Evolutionary conservation across 2,329 filamentous ascomycete species (phyloP).

Genomic region (Cadophora sp.): DNA sequence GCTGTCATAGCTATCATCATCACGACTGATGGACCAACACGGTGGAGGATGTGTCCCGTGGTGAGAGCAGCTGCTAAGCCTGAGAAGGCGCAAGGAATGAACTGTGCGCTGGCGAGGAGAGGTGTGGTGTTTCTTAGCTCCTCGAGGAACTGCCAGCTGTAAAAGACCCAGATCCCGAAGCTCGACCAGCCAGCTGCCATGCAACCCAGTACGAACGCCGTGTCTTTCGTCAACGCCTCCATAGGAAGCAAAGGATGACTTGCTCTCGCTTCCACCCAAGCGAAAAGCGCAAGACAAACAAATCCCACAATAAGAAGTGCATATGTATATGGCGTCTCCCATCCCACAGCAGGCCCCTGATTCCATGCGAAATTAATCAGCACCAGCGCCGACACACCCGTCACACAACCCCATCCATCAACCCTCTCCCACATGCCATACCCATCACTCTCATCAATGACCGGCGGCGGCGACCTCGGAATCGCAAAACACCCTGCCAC

Average conservation of each 20-base stretch:
- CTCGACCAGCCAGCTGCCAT: slow-evolving; percentile 39
- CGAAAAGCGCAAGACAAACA: slow-evolving; percentile 60
- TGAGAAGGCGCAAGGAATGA: slow-evolving; percentile 39
- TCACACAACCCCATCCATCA: slow-evolving; percentile 52
- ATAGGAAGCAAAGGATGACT: slow-evolving; percentile 64
- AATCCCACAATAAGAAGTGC: slow-evolving; percentile 63
- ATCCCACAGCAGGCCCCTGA: slow-evolving; percentile 39
- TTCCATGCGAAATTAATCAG: slow-evolving; percentile 64
- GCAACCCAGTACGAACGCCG: slow-evolving; percentile 52
- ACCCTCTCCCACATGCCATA: slow-evolving; percentile 39
- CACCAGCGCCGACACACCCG: slow-evolving; percentile 56
- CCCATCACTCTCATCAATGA: slow-evolving; percentile 38
- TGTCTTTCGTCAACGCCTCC: slow-evolving; percentile 53
- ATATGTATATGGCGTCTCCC: slow-evolving; percentile 38
- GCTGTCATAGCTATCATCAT: slow-evolving; percentile 46
- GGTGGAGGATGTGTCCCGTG: slow-evolving; percentile 45
- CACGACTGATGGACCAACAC: slow-evolving; percentile 42
- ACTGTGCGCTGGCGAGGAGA: slow-evolving; percentile 43
- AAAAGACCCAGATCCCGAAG: slow-evolving; percentile 43
- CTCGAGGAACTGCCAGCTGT: slow-evolving; percentile 37
- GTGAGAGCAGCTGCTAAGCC: slow-evolving; percentile 45
- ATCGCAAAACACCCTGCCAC: slow-evolving; percentile 48
- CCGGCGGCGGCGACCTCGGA: slow-evolving; percentile 43
- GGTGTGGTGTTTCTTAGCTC: slow-evolving; percentile 41
- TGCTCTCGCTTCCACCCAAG: slow-evolving; percentile 56